Conservation (phyloP, 345 rosid species). For the Odontarrhena argentea region DNA sequence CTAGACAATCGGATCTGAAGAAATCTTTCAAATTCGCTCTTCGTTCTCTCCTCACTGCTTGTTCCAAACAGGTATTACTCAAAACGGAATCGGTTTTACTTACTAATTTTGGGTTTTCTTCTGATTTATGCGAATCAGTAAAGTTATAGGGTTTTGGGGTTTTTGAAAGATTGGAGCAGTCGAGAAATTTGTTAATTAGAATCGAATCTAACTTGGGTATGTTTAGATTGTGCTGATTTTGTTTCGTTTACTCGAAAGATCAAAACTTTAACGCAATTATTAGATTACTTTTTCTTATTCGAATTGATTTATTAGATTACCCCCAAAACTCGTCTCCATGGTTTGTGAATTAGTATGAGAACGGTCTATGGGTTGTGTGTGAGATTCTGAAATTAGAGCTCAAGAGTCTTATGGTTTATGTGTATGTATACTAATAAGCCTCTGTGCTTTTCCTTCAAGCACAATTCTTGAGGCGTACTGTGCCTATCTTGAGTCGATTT, state of each 20-base stretch:
- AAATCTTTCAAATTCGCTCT: conserved; percentile 60
- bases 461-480: too few species aligned
- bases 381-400: not conserved
- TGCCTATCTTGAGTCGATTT: too few species aligned
- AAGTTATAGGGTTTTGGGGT: not conserved
- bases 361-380: not conserved
- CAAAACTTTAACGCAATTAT: conserved; percentile 7
- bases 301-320: too few species aligned
- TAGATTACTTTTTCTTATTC: too few species aligned
- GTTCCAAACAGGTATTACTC: conserved; percentile 54
- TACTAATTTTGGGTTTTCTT: not conserved
- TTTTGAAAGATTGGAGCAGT: not conserved
- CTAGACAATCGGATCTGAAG: conserved; percentile 49
- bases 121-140: not conserved
- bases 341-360: too few species aligned
- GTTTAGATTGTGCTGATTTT: conserved; percentile 10
- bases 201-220: not conserved
- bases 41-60: conserved; percentile 64
- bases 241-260: not conserved
- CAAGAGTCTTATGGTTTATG: conserved; percentile 3
- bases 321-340: too few species aligned
- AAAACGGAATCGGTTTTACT: not conserved
- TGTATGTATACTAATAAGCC: not conserved
- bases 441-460: conserved; percentile 28
- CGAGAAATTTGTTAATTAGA: not conserved